Percentiles rank a stretch among this genome's conserved stretches.
Evolutionary conservation across 179 eudicot genomes (phyloP).

Genomic region (Patellifolia procumbens): DNA sequence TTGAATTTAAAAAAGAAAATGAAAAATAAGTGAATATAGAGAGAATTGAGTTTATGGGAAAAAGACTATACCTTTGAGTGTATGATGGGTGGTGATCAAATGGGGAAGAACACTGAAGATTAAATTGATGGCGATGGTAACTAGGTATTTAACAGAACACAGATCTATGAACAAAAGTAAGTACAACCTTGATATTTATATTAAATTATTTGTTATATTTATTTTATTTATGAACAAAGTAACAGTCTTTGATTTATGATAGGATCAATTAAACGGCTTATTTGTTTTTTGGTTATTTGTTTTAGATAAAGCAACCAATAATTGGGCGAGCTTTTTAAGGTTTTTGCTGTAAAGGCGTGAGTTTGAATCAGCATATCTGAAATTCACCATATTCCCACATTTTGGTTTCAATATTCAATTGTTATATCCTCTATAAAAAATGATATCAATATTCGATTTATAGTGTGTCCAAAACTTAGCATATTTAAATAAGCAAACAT

Average conservation of each 20-base stretch:
- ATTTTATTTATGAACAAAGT: not conserved
- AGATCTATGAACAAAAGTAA: not conserved
- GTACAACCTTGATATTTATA: no score
- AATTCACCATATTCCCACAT: no score
- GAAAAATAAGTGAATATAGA: not conserved
- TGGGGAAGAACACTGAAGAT: not conserved
- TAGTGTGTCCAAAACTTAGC: no score
- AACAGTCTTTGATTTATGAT: not conserved
- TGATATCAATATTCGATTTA: no score
- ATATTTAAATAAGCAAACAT: no score
- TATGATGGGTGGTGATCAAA: not conserved
- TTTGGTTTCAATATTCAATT: no score
- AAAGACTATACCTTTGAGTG: not conserved
- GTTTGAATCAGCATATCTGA: no score
- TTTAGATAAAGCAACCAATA: conserved; percentile 4
- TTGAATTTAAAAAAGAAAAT: not conserved
- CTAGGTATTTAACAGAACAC: not conserved
- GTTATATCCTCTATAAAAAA: no score
- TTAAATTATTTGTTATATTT: no score
- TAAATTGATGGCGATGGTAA: not conserved
- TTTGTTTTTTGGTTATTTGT: not conserved
- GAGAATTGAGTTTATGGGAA: not conserved
- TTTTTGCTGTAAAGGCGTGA: conserved; percentile 8
- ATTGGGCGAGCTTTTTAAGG: conserved; percentile 26
- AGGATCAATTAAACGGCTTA: not conserved